Percentiles rank a stretch among this genome's conserved stretches.
phyloP scores from a whole-genome alignment of 2,329 filamentous ascomycete genomes.

The Thermothelomyces thermophilus region DNA sequence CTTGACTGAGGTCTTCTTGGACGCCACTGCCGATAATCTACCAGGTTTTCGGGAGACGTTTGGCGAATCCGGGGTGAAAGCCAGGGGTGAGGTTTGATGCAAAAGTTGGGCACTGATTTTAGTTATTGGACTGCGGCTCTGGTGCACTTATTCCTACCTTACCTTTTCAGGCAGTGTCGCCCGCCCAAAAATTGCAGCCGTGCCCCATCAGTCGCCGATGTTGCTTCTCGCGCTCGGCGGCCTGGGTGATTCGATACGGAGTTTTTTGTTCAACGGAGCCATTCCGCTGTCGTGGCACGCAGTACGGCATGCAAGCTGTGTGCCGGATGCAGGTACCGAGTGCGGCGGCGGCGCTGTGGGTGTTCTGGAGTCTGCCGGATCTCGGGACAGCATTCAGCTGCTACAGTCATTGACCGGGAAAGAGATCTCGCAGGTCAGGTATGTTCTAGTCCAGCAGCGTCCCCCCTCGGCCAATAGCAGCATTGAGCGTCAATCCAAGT shows the following conservation, averaged over 20 bases:
- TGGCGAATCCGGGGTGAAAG: constrained; percentile 10
- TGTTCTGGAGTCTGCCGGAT: constrained; percentile 9
- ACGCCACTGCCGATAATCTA: constrained; percentile 7
- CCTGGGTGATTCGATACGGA: constrained; percentile 3
- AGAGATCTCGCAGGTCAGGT: not conserved
- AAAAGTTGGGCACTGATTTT: not conserved
- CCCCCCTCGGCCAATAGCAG: not conserved
- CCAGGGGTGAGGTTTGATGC: constrained; percentile 2
- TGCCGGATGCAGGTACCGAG: constrained; percentile 13
- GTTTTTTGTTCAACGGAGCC: not conserved
- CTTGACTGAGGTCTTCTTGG: not conserved
- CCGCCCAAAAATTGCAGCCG: constrained; percentile 1
- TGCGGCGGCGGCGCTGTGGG: constrained; percentile 6
- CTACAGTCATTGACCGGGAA: not conserved
- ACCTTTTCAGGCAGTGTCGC: not conserved
- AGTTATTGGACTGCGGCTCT: constrained; percentile 10
- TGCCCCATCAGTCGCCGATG: constrained; percentile 2
- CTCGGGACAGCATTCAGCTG: not conserved
- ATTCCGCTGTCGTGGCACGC: constrained; percentile 9
- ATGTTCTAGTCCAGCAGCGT: not conserved
- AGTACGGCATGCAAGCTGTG: constrained; percentile 8
- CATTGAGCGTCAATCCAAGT: not conserved
- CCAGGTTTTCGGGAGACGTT: constrained; percentile 2
- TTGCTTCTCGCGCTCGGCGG: not conserved
- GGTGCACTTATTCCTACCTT: not conserved